phyloP scores from a whole-genome alignment of 345 rosid genomes.

The Clarkia xantiana region DNA sequence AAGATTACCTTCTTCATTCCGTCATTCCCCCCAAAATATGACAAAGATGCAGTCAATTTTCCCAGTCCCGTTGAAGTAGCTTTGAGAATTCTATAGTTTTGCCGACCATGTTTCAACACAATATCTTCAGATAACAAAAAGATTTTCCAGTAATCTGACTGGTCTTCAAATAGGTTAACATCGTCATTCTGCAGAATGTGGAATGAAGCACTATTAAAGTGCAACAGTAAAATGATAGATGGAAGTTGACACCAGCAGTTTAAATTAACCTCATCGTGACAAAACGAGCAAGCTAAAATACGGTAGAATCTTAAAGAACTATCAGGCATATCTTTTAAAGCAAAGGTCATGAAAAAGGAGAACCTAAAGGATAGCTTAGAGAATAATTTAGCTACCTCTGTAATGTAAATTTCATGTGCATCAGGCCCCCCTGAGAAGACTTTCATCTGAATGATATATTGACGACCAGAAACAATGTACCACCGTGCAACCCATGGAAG shows the following conservation, averaged over 20 bases:
- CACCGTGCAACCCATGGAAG: conserved; percentile 47
- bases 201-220: conserved; percentile 15
- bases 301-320: too few species aligned
- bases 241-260: too few species aligned
- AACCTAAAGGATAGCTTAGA: background rate
- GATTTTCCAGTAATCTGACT: conserved; percentile 43
- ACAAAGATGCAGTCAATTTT: conserved; percentile 55
- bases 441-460: conserved; percentile 56
- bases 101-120: conserved; percentile 36
- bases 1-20: conserved; percentile 40
- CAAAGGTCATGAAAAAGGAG: too few species aligned
- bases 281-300: too few species aligned
- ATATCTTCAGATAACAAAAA: conserved; percentile 29
- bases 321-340: too few species aligned
- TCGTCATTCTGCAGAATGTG: conserved; percentile 53
- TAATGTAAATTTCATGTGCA: conserved; percentile 61
- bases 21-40: conserved; percentile 35
- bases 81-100: conserved; percentile 39
- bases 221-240: conserved; percentile 4
- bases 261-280: too few species aligned
- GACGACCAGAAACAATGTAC: conserved; percentile 64
- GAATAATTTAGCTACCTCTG: conserved; percentile 44
- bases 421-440: conserved; percentile 55
- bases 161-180: conserved; percentile 40
- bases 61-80: conserved; percentile 63